Evolutionary conservation across 2,329 filamentous ascomycete genomes (phyloP), one percentile per base, ranked within the genome.

Genomic region (Trichoderma semiorbis): DNA sequence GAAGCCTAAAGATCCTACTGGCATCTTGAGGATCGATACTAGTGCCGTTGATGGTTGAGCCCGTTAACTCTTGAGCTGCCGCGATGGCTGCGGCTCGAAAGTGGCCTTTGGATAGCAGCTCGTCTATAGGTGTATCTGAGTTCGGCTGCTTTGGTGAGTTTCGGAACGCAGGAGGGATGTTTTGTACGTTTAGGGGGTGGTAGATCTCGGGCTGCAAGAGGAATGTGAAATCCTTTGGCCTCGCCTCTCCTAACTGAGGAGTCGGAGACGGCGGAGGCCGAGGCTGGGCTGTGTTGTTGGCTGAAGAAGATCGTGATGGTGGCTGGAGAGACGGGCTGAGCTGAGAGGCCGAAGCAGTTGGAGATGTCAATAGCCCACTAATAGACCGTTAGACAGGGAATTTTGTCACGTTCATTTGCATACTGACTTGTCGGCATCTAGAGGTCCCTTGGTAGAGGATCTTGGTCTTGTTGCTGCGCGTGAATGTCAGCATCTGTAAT

Each of bases 161-260:
- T 73, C 93, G 89, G 80, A 97, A 95, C 3, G 93, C 83, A 0
- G 84, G 77, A 0, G 90, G 89, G 14, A 90, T 81, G 73, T 86
- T 85, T 58, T 89, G 85, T 18, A 87, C 87, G 1, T 92, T 90
- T 28, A 98, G 85, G 2, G 92, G 90, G 78, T 97, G 95, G 83
- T 95, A 98, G 70, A 95, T 91, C 74, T 93, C 89, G 3, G 93
- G 91, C 24, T 91, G 89, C 12, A 96, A 88, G 60, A 98, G 89
- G 79, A 92, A 95, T 21, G 91, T 89, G 75, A 97, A 92, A 83
- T 97, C 92, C 77, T 93, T 92, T 60, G 78, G 75, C 3, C 76
- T 76, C 1, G 72, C 63, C 55, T 82, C 79, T 16, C 78, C 79
- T 18, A 81, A 65, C 65, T 77, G 78, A 11, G 78, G 74, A 26